These are phyloP conservation scores for Baorangia bicolor DNA, from an alignment of 768 basidiomycete genomes.

Conservation along the genomic window DNA sequence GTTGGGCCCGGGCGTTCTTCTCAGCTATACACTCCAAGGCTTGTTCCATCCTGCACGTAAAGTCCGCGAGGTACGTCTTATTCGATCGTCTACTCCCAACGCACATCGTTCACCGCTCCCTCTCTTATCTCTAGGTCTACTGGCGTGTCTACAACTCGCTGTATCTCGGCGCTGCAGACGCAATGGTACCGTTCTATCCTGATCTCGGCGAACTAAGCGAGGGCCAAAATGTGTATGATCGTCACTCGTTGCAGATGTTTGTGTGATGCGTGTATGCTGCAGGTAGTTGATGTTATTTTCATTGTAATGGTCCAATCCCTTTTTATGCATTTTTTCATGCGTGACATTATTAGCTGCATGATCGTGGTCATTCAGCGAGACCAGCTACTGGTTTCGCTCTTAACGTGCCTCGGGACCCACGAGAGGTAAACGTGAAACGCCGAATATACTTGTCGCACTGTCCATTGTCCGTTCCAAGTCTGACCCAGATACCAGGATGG, in stretches of 20 bases:
- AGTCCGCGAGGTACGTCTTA: slow-evolving; percentile 80
- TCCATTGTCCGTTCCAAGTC: too few relatives aligned
- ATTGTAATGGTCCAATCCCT: not conserved
- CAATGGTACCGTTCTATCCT: slow-evolving; percentile 94
- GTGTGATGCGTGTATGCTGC: slow-evolving; percentile 44
- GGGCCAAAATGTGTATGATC: slow-evolving; percentile 85
- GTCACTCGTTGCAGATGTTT: slow-evolving; percentile 82
- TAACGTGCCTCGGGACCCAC: too few relatives aligned
- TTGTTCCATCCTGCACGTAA: slow-evolving; percentile 97
- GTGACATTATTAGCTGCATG: too few relatives aligned
- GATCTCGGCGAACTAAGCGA: slow-evolving; percentile 89
- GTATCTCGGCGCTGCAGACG: slow-evolving; percentile 87
- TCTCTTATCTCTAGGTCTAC: slow-evolving; percentile 51
- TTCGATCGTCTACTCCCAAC: not conserved
- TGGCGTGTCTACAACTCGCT: slow-evolving; percentile 96
- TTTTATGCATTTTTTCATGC: too few relatives aligned
- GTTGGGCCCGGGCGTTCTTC: slow-evolving; percentile 86
- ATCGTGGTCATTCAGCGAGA: too few relatives aligned
- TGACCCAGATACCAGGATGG: too few relatives aligned
- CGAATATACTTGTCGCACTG: too few relatives aligned
- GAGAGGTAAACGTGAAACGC: not conserved
- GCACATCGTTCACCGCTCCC: not conserved
- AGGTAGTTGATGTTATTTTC: slow-evolving; percentile 5
- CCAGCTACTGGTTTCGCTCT: too few relatives aligned
- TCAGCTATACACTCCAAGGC: slow-evolving; percentile 92